Conservation (phyloP, 2,329 filamentous ascomycete genomes). For the Cordyceps cicadae region DNA sequence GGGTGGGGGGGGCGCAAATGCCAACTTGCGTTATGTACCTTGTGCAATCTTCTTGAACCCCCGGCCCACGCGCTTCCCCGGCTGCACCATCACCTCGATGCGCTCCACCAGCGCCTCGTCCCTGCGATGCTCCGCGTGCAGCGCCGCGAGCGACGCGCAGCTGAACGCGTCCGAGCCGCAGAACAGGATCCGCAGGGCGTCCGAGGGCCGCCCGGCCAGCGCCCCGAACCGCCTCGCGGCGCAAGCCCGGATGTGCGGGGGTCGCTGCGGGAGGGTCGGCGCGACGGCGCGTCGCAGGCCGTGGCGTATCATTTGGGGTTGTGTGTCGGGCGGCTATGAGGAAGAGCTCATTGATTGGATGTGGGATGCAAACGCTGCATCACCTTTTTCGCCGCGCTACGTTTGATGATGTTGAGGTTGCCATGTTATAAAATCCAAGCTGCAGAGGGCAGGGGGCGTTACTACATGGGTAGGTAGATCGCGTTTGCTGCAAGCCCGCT, state of each 20-base stretch:
- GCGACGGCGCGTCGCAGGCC: neutral
- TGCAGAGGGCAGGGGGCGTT: neutral
- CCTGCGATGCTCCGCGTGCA: slow-evolving; percentile 51
- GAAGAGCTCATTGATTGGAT: neutral
- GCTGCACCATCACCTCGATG: slow-evolving; percentile 78
- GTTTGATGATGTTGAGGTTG: neutral
- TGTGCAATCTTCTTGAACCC: slow-evolving; percentile 60
- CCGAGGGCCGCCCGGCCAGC: slow-evolving; percentile 22
- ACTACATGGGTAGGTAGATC: slow-evolving; percentile 10
- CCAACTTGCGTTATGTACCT: slow-evolving; percentile 47
- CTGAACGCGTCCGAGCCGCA: slow-evolving; percentile 93
- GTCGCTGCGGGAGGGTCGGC: neutral
- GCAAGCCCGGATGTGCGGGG: neutral
- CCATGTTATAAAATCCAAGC: neutral
- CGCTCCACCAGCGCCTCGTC: slow-evolving; percentile 54
- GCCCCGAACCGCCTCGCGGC: slow-evolving; percentile 17
- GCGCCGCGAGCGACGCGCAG: slow-evolving; percentile 62
- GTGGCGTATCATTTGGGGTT: neutral
- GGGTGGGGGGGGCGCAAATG: too few species aligned
- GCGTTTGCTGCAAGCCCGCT: slow-evolving; percentile 28
- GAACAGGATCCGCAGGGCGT: slow-evolving; percentile 77
- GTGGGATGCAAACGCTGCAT: neutral
- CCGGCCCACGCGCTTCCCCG: slow-evolving; percentile 69
- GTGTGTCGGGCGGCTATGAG: neutral
- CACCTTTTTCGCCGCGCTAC: neutral